phyloP scores from a whole-genome alignment of 1,284 basidiomycete species.

The Agroathelia rolfsii region DNA sequence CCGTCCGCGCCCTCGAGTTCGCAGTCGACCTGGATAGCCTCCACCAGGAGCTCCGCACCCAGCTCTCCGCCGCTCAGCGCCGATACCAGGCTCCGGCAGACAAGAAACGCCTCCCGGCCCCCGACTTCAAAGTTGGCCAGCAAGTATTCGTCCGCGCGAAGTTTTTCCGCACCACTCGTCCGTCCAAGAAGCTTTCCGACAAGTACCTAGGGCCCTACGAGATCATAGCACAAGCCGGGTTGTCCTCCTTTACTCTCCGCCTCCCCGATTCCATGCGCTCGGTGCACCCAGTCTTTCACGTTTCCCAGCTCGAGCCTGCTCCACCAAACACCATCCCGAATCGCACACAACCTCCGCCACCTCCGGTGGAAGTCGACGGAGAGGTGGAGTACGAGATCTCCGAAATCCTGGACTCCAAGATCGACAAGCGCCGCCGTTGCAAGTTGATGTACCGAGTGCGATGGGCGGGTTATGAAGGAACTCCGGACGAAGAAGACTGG shows the following conservation, averaged over 20 bases:
- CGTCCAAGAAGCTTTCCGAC: conserved; percentile 22
- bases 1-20: not conserved
- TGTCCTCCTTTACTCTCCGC: conserved; percentile 13
- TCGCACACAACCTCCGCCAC: conserved; percentile 10
- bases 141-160: conserved; percentile 14
- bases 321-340: conserved; percentile 9
- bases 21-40: not conserved
- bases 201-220: conserved; percentile 22
- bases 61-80: not conserved
- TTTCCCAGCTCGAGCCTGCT: conserved; percentile 15
- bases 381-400: conserved; percentile 15
- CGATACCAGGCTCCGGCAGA: not conserved
- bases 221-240: conserved; percentile 13
- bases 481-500: conserved; percentile 13
- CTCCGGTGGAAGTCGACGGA: conserved; percentile 12
- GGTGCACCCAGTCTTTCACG: conserved; percentile 18
- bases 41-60: not conserved
- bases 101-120: not conserved
- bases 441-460: conserved; percentile 12
- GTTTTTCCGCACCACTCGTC: conserved; percentile 18
- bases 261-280: conserved; percentile 14
- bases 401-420: conserved; percentile 17
- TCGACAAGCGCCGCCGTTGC: too few species aligned
- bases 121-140: conserved; percentile 13
- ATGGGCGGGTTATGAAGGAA: conserved; percentile 15